Percentiles rank a stretch among this genome's conserved stretches.
Conservation (phyloP, 208 protist species). For the Wallacemonas sp. region DNA sequence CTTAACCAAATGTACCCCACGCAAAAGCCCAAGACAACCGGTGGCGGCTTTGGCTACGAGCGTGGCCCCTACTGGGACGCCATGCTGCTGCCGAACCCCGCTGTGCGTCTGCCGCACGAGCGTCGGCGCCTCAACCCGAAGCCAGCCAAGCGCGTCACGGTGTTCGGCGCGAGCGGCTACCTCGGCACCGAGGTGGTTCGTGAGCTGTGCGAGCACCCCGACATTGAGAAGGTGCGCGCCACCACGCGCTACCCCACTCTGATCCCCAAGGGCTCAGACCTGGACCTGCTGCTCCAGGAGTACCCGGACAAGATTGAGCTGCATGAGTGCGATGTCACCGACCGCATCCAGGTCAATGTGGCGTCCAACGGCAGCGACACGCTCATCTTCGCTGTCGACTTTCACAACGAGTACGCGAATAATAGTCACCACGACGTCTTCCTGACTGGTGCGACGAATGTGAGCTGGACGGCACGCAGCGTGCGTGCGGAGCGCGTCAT, state of each 20-base stretch:
- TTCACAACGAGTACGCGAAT: constrained; percentile 90
- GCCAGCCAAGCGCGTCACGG: constrained; percentile 86
- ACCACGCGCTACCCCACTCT: constrained; percentile 91
- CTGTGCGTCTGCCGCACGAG: constrained; percentile 87
- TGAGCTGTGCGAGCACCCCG: constrained; percentile 89
- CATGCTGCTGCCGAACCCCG: constrained; percentile 90
- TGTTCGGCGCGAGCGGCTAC: constrained; percentile 89
- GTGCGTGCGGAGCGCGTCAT: constrained; percentile 90
- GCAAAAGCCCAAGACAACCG: constrained; percentile 84
- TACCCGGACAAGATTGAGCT: constrained; percentile 91
- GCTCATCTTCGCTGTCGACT: constrained; percentile 91
- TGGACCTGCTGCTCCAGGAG: constrained; percentile 82
- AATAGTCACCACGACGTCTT: constrained; percentile 94
- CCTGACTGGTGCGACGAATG: constrained; percentile 85
- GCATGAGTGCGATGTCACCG: constrained; percentile 92
- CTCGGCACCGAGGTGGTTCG: constrained; percentile 89
- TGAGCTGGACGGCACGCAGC: constrained; percentile 90
- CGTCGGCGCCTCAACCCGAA: constrained; percentile 87
- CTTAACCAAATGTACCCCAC: constrained; percentile 92
- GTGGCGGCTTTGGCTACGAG: constrained; percentile 90
- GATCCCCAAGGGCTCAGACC: constrained; percentile 83
- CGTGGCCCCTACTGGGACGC: constrained; percentile 87
- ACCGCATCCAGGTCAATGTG: constrained; percentile 92
- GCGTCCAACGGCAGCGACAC: constrained; percentile 91
- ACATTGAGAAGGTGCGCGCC: constrained; percentile 88